Conservation (phyloP, 73 alveolate genomes). For the Stentor roeselii region DNA sequence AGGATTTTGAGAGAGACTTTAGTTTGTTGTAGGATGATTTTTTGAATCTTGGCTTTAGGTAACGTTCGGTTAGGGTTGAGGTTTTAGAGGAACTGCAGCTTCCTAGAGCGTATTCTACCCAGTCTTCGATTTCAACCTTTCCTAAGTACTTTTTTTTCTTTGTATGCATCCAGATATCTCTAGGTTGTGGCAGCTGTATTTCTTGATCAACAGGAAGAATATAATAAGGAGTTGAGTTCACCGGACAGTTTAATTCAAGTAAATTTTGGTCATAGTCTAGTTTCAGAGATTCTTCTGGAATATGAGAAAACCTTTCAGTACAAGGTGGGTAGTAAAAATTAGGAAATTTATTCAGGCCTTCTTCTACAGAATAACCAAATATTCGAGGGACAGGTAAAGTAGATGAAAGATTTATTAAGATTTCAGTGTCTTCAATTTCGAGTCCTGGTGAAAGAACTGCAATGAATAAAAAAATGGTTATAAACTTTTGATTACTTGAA, state of each 20-base stretch:
- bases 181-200: neutral
- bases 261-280: neutral
- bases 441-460: neutral
- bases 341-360: neutral
- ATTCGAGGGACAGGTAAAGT: neutral
- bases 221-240: neutral
- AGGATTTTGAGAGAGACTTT: neutral
- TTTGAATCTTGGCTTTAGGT: neutral
- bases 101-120: neutral
- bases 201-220: neutral
- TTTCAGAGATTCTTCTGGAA: neutral
- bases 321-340: neutral
- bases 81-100: neutral
- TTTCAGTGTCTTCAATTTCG: neutral
- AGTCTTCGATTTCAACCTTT: neutral
- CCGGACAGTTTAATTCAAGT: neutral
- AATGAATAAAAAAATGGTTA: neutral
- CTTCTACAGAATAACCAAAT: neutral
- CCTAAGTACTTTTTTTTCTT: neutral
- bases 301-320: neutral
- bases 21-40: neutral
- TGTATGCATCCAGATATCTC: neutral
- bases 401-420: neutral
- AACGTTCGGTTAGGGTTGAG: neutral
- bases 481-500: neutral